Evolutionary conservation across 805 yeast species (phyloP).

Genomic region (Blastobotrys terrestris): DNA sequence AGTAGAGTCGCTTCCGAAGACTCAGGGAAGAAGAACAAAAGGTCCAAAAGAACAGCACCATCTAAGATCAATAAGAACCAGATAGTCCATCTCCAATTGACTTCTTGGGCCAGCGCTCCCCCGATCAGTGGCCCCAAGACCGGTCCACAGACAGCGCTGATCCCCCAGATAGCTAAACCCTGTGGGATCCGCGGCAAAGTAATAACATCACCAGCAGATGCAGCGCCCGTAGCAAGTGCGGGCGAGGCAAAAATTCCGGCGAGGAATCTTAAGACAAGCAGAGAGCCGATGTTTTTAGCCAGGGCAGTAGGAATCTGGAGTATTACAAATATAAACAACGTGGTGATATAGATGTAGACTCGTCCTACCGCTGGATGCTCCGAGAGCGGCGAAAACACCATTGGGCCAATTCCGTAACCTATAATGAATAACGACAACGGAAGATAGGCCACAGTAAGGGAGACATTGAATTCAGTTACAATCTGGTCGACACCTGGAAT

Average conservation of each 20-base stretch:
- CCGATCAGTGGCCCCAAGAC: conserved; percentile 52
- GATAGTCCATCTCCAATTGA: conserved; percentile 50
- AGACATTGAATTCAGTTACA: conserved; percentile 37
- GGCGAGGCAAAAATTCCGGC: conserved; percentile 77
- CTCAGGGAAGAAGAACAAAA: conserved; percentile 44
- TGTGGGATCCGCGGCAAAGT: conserved; percentile 38
- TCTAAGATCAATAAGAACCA: conserved; percentile 39
- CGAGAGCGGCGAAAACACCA: conserved; percentile 47
- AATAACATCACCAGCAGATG: conserved; percentile 46
- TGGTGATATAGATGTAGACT: conserved; percentile 41
- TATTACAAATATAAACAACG: conserved; percentile 41
- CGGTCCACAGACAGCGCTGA: conserved; percentile 49
- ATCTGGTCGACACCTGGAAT: conserved; percentile 45
- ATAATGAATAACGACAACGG: conserved; percentile 47
- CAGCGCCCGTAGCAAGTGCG: conserved; percentile 80
- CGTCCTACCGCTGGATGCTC: conserved; percentile 51
- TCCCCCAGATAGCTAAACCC: conserved; percentile 47
- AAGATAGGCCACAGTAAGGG: conserved; percentile 40
- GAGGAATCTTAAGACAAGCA: conserved; percentile 53
- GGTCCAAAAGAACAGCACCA: conserved; percentile 33
- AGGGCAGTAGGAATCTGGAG: conserved; percentile 53
- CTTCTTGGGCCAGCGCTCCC: conserved; percentile 41
- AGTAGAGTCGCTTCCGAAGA: conserved; percentile 42
- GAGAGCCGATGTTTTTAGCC: conserved; percentile 42
- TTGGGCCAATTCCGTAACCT: conserved; percentile 53